Conservation (phyloP, 768 basidiomycete genomes). For the Boletus sensibilis region DNA sequence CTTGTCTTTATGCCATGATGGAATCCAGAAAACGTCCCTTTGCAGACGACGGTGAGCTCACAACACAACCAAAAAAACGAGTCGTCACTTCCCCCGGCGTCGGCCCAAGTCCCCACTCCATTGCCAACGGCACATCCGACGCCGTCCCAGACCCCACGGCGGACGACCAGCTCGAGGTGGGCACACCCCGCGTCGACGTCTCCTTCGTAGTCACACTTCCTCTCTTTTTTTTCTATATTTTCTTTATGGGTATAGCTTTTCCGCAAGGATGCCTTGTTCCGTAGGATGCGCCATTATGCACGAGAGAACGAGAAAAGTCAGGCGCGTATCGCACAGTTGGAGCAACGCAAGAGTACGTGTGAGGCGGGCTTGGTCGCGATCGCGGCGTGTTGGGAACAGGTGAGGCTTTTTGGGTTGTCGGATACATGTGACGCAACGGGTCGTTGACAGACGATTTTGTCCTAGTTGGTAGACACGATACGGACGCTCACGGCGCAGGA, state of each 20-base stretch:
- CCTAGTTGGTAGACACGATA: constrained; percentile 66
- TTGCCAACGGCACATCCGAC: constrained; percentile 40
- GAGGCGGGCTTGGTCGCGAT: constrained; percentile 73
- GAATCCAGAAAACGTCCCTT: constrained; percentile 62
- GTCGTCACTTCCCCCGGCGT: constrained; percentile 41
- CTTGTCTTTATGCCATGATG: constrained; percentile 35
- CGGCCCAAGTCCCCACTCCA: constrained; percentile 47
- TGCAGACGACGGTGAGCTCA: constrained; percentile 48
- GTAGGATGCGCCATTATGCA: constrained; percentile 81
- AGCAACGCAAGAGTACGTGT: constrained; percentile 61
- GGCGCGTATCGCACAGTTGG: constrained; percentile 59
- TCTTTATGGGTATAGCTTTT: constrained; percentile 52
- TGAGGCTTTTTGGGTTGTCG: constrained; percentile 30
- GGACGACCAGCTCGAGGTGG: constrained; percentile 65
- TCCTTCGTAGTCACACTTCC: constrained; percentile 24
- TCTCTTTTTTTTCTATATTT: constrained; percentile 2
- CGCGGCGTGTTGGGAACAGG: constrained; percentile 79
- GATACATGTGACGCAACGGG: background rate
- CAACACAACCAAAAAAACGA: constrained; percentile 52
- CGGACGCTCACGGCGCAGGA: constrained; percentile 56
- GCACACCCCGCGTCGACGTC: constrained; percentile 23
- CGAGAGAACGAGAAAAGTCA: constrained; percentile 69
- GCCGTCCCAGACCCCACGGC: constrained; percentile 45
- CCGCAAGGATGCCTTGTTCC: constrained; percentile 82
- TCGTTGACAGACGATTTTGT: background rate